Evolutionary conservation across 257 asterid genomes (phyloP).

Genomic region (Anisodus tanguticus): DNA sequence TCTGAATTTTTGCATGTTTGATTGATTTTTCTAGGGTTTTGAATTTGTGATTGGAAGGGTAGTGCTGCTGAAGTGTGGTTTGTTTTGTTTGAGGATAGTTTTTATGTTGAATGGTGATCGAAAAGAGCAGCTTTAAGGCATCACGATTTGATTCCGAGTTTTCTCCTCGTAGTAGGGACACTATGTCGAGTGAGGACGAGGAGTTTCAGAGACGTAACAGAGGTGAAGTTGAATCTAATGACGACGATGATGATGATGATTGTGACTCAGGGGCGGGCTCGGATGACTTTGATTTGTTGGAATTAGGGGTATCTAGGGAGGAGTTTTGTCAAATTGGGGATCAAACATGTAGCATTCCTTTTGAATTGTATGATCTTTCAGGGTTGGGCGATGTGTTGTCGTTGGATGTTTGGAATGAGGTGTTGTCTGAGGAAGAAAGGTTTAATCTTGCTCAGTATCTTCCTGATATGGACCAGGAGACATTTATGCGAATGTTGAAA

Average conservation of each 20-base stretch:
- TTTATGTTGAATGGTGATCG: conserved; percentile 90
- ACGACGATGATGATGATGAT: conserved; percentile 81
- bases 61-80: conserved; percentile 8
- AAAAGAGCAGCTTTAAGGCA: conserved; percentile 75
- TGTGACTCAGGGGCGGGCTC: conserved; percentile 99
- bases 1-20: conserved; percentile 23
- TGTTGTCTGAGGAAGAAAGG: conserved; percentile 84
- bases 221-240: conserved; percentile 57
- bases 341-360: conserved; percentile 89
- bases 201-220: conserved; percentile 62
- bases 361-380: conserved; percentile 84
- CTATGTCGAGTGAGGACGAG: conserved; percentile 76
- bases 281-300: conserved; percentile 88
- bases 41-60: conserved; percentile 23
- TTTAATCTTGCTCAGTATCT: conserved; percentile 74
- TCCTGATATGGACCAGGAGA: conserved; percentile 98
- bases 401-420: conserved; percentile 95
- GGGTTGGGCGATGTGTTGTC: conserved; percentile 80
- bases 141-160: conserved; percentile 73
- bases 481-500: conserved; percentile 67
- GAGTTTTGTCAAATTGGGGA: conserved; percentile 95
- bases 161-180: conserved; percentile 69
- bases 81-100: conserved; percentile 33
- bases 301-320: conserved; percentile 85
- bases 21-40: conserved; percentile 33